Evolutionary conservation across 805 yeast species (phyloP), one percentile per base, ranked within the genome.

Genomic region (Yarrowia sp.): DNA sequence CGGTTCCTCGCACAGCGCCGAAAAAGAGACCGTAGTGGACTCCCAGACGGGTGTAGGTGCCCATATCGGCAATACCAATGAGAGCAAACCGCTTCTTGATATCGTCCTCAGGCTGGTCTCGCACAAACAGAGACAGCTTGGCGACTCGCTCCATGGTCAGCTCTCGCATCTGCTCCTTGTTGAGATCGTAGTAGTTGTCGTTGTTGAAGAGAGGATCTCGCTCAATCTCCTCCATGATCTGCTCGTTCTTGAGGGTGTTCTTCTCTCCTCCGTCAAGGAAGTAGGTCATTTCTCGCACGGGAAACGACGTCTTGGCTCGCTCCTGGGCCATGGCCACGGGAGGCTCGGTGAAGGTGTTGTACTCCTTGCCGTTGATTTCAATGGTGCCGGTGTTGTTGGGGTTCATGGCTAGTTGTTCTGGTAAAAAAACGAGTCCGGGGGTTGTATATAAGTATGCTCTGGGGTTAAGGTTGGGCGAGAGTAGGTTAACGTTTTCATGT

Each of bases 21-120:
- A 90, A 81, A 74, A 93, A 93, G 66, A 92, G 81, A 4, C 97
- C 97, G 68, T 88, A 80, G 78, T 92, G 96, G 65, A 92, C 92
- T 44, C 96, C 97, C 59, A 90, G 76, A 71, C 98, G 83, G 33
- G 97, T 92, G 62, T 85, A 84, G 49, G 89, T 78, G 69, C 86
- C 87, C 17, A 96, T 96, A 75, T 93, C 98, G 67, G 71, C 67
- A 21, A 75, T 46, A 10, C 75, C 72, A 8, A 76, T 66, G 22
- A 72, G 38, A 9, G 72, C 66, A 38, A 75, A 52, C 14, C 74
- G 69, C 64, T 64, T 65, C 49, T 62, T 65, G 35, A 72, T 67
- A 19, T 68, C 73, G 17, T 64, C 65, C 70, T 76, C 79, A 40
- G 66, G 54, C 44, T 68, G 67, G 38, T 70, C 36, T 22, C 61